Percentiles rank a stretch among this genome's conserved stretches.
Evolutionary conservation across 768 basidiomycete species (phyloP).

Genomic region (Trametopsis cervina): DNA sequence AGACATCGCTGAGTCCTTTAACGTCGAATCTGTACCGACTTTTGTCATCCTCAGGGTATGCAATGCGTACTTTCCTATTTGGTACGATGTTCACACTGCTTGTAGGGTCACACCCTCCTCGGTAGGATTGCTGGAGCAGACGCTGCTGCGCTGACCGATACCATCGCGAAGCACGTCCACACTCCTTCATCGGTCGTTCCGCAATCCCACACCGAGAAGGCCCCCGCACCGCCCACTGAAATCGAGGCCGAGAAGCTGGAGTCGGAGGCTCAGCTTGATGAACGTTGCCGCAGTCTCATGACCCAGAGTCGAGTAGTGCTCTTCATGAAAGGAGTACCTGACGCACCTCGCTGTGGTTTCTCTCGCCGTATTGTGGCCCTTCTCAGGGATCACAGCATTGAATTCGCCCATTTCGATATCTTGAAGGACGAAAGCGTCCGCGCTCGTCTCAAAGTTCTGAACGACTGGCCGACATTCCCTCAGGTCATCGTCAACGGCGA

Average conservation of each 20-base stretch:
- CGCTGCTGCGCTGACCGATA: conserved; percentile 50
- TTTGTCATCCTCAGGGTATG: conserved; percentile 77
- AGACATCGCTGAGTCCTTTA: conserved; percentile 90
- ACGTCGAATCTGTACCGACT: conserved; percentile 82
- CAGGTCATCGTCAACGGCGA: conserved; percentile 81
- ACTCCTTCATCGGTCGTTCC: conserved; percentile 26
- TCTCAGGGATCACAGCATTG: conserved; percentile 38
- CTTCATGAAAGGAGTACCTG: conserved; percentile 62
- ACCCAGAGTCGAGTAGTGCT: conserved; percentile 52
- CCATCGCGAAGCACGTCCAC: conserved; percentile 52
- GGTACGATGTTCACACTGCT: conserved; percentile 1
- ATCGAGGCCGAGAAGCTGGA: conserved; percentile 28
- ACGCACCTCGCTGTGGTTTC: conserved; percentile 58
- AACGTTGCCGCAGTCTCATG: conserved; percentile 68
- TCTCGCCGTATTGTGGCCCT: conserved; percentile 49
- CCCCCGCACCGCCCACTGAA: conserved; percentile 25
- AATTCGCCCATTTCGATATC: conserved; percentile 54
- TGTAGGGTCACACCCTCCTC: conserved; percentile 84
- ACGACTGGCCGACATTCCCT: conserved; percentile 59
- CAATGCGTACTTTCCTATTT: background rate
- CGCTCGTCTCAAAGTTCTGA: conserved; percentile 49
- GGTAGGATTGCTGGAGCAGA: conserved; percentile 77
- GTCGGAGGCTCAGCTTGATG: conserved; percentile 58
- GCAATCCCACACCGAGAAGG: conserved; percentile 42
- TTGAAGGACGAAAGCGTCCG: conserved; percentile 50